Evolutionary conservation across 1,284 basidiomycete species (phyloP).

Genomic region (Trichosporon ovoides): DNA sequence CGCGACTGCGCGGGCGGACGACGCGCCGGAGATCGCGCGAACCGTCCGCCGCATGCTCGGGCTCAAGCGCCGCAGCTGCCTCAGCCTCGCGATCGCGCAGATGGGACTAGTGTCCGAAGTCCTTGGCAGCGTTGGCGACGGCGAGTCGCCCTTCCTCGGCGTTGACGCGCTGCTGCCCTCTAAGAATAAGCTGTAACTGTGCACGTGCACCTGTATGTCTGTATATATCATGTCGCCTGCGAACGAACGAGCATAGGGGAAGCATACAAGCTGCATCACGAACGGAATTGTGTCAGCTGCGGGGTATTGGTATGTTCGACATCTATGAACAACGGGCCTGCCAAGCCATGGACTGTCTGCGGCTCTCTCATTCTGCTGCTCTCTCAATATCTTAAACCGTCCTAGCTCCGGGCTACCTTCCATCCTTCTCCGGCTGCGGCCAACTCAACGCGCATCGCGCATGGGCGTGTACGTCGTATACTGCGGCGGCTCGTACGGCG

Average conservation of each 20-base stretch:
- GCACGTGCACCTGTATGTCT: too few species aligned
- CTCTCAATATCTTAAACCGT: too few species aligned
- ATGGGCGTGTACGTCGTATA: background rate
- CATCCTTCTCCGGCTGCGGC: too few species aligned
- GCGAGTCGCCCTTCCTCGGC: slow-evolving; percentile 14
- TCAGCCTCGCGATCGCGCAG: slow-evolving; percentile 17
- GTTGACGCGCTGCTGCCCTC: slow-evolving; percentile 8
- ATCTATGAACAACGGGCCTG: too few species aligned
- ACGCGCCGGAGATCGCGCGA: slow-evolving; percentile 7
- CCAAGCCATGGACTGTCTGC: too few species aligned
- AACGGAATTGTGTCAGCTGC: too few species aligned
- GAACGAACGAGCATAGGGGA: too few species aligned
- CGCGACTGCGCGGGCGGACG: background rate
- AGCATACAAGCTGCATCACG: too few species aligned
- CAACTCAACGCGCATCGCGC: background rate
- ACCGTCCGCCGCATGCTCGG: slow-evolving; percentile 7
- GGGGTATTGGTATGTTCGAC: too few species aligned
- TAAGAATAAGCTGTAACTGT: background rate
- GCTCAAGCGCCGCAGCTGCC: slow-evolving; percentile 9
- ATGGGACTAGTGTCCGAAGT: slow-evolving; percentile 15
- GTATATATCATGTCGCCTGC: too few species aligned
- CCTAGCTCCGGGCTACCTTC: too few species aligned
- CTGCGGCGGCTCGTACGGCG: background rate
- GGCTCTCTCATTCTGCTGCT: too few species aligned
- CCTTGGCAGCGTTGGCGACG: slow-evolving; percentile 12